These are phyloP conservation scores for Phialophora tarda DNA, from an alignment of 2,329 filamentous ascomycete genomes.

Conservation along the genomic window DNA sequence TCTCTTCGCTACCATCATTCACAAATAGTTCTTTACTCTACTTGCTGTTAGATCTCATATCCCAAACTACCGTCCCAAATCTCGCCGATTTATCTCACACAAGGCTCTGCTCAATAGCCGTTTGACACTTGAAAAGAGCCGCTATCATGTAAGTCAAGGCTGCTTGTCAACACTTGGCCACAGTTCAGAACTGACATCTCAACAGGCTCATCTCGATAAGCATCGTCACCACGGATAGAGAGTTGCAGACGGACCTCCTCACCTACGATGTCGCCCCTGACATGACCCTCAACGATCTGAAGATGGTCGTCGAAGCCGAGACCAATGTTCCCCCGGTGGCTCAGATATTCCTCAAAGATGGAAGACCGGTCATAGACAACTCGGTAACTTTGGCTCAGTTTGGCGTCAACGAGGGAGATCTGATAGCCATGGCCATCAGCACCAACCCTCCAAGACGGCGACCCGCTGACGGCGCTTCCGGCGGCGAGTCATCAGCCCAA, in stretches of 20 bases:
- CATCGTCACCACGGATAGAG: slow-evolving; percentile 74
- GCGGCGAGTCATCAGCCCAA: slow-evolving; percentile 33
- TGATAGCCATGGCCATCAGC: slow-evolving; percentile 82
- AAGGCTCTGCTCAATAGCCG: neutral
- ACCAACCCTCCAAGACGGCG: slow-evolving; percentile 36
- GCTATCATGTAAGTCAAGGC: slow-evolving; percentile 24
- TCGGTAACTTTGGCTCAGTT: slow-evolving; percentile 80
- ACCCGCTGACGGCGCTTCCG: slow-evolving; percentile 27
- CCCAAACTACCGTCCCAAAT: neutral
- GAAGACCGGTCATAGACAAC: slow-evolving; percentile 76
- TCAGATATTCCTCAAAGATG: slow-evolving; percentile 91
- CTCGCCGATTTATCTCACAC: neutral
- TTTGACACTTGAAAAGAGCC: neutral
- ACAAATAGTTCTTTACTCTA: neutral
- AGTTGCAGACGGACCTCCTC: slow-evolving; percentile 73
- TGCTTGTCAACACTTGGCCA: neutral
- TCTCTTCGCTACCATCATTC: neutral
- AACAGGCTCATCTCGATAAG: slow-evolving; percentile 84
- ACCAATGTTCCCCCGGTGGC: slow-evolving; percentile 71
- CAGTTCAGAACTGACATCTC: slow-evolving; percentile 13
- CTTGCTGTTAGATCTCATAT: neutral
- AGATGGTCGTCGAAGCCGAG: slow-evolving; percentile 86
- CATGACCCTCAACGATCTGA: slow-evolving; percentile 83
- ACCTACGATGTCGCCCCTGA: slow-evolving; percentile 80
- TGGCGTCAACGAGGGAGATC: slow-evolving; percentile 83